Percentiles rank a stretch among this genome's conserved stretches.
Conservation (phyloP, 225 moss, liverwort and hornwort species). For the Anthoceros angustus region DNA sequence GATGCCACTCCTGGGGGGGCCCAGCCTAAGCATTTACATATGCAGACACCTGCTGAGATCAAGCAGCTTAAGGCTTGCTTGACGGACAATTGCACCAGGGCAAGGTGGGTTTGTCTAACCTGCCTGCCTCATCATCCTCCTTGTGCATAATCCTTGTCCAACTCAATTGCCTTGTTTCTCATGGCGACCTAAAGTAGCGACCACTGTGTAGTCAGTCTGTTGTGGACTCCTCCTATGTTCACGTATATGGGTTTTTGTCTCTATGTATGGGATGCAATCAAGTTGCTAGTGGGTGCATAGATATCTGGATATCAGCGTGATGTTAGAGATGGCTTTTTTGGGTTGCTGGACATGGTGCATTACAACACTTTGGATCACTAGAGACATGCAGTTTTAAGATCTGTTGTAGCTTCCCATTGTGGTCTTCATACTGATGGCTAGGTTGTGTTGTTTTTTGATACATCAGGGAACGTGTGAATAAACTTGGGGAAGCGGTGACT, state of each 20-base stretch:
- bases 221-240: neutral
- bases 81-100: slow-evolving; percentile 16
- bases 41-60: slow-evolving; percentile 47
- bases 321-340: no score
- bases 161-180: slow-evolving; percentile 2
- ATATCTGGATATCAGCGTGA: no score
- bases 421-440: neutral
- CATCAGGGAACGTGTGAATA: slow-evolving; percentile 30
- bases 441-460: neutral
- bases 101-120: slow-evolving; percentile 23
- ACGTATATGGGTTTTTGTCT: no score
- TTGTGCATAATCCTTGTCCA: neutral
- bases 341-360: neutral
- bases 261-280: no score
- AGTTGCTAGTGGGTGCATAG: no score
- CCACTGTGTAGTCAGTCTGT: neutral
- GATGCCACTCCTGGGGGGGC: slow-evolving; percentile 54
- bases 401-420: neutral
- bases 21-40: slow-evolving; percentile 42
- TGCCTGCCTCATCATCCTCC: no score
- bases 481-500: slow-evolving; percentile 33
- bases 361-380: neutral
- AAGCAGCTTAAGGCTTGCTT: slow-evolving; percentile 50
- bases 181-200: neutral
- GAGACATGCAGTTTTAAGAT: slow-evolving; percentile 2